Evolutionary conservation across 805 yeast genomes (phyloP).

Genomic region (Wickerhamiella brachini): DNA sequence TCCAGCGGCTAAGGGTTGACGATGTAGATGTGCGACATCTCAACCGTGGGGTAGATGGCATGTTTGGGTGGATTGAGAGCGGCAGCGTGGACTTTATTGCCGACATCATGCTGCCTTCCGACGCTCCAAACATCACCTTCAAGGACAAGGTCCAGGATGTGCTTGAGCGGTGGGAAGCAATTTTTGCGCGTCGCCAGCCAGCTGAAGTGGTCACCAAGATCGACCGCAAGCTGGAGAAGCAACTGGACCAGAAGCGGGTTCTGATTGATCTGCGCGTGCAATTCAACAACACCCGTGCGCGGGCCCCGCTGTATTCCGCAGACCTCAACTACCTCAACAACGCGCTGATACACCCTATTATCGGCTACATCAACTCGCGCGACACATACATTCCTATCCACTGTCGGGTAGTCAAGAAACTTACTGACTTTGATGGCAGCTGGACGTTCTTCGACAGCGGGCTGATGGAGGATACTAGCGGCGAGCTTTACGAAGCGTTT

Average conservation of each 20-base stretch:
- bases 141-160: conserved; percentile 26
- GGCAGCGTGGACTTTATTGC: conserved; percentile 93
- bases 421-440: conserved; percentile 81
- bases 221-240: conserved; percentile 18
- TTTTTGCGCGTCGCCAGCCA: conserved; percentile 5
- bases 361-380: conserved; percentile 82
- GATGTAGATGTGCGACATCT: conserved; percentile 76
- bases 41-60: conserved; percentile 76
- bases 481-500: conserved; percentile 82
- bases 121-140: conserved; percentile 36
- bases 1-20: conserved; percentile 73
- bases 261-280: conserved; percentile 68
- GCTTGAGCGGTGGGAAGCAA: conserved; percentile 29
- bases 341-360: conserved; percentile 87
- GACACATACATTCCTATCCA: conserved; percentile 80
- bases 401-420: conserved; percentile 64
- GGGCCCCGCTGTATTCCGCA: conserved; percentile 74
- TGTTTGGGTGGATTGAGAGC: conserved; percentile 91
- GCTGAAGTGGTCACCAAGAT: conserved; percentile 20
- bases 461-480: conserved; percentile 80
- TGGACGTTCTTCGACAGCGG: conserved; percentile 92
- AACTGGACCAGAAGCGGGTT: conserved; percentile 38
- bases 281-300: conserved; percentile 76
- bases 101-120: conserved; percentile 60
- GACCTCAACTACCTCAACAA: conserved; percentile 84